These are phyloP conservation scores for Actinomortierella wolfii DNA, from an alignment of 371 early-diverging fungal genomes.

Conservation along the genomic window DNA sequence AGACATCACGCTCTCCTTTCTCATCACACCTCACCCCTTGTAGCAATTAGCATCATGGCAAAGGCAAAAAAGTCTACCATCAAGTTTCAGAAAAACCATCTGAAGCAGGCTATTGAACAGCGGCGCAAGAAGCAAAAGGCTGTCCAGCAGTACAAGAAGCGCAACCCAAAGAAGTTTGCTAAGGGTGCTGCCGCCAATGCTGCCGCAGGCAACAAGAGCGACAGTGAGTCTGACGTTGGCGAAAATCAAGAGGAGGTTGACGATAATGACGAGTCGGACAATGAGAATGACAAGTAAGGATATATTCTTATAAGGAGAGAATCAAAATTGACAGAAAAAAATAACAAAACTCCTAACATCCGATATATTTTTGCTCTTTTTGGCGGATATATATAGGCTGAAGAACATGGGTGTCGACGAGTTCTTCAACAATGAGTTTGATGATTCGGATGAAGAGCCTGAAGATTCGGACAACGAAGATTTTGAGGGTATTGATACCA, in stretches of 20 bases:
- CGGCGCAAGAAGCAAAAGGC: slow-evolving; percentile 74
- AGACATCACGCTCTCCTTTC: background rate
- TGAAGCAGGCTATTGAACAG: slow-evolving; percentile 70
- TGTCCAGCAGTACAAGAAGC: slow-evolving; percentile 64
- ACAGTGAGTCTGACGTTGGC: slow-evolving; percentile 37
- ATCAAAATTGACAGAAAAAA: no score
- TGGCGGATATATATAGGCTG: no score
- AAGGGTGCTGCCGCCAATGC: slow-evolving; percentile 38
- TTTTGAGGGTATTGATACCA: slow-evolving; percentile 29
- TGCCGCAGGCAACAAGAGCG: slow-evolving; percentile 34
- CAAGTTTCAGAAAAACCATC: slow-evolving; percentile 85
- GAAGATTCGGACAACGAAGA: slow-evolving; percentile 39
- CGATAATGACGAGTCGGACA: slow-evolving; percentile 42
- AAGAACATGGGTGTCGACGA: slow-evolving; percentile 40
- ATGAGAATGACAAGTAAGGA: slow-evolving; percentile 42
- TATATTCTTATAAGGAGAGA: background rate
- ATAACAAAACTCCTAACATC: no score
- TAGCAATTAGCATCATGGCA: slow-evolving; percentile 55
- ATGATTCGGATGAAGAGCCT: slow-evolving; percentile 31
- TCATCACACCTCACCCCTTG: no score
- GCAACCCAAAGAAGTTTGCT: slow-evolving; percentile 50
- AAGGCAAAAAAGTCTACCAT: slow-evolving; percentile 85
- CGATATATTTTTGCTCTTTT: no score
- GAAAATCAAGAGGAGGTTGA: slow-evolving; percentile 46
- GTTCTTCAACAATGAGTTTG: slow-evolving; percentile 46